These are phyloP conservation scores for Nothophaeocryptopus gaeumannii DNA, from an alignment of 2,329 filamentous ascomycete species.

Conservation along the genomic window DNA sequence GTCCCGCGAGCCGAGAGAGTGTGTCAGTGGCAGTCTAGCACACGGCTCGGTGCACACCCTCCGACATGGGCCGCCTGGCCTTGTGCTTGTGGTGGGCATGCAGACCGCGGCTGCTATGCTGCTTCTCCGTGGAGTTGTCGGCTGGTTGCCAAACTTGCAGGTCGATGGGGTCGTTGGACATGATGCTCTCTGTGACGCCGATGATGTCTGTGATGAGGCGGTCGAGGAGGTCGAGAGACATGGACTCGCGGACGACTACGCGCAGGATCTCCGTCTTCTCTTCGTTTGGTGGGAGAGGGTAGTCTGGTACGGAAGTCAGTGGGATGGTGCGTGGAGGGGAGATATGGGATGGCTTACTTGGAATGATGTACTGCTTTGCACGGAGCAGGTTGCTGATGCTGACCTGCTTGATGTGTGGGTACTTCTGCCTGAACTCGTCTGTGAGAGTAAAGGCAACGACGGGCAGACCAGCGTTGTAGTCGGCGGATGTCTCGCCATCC, in stretches of 20 bases:
- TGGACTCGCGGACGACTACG: slow-evolving; percentile 65
- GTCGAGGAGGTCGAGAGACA: slow-evolving; percentile 67
- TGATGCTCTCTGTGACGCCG: slow-evolving; percentile 59
- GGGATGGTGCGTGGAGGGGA: background rate
- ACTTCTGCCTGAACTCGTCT: slow-evolving; percentile 60
- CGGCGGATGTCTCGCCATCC: slow-evolving; percentile 53
- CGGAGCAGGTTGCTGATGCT: slow-evolving; percentile 61
- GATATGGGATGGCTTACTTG: slow-evolving; percentile 45
- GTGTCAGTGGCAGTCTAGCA: slow-evolving; percentile 36
- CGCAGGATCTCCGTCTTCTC: slow-evolving; percentile 63
- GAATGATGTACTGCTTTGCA: slow-evolving; percentile 68
- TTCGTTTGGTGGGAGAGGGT: slow-evolving; percentile 62
- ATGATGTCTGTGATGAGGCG: slow-evolving; percentile 61
- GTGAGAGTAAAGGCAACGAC: slow-evolving; percentile 66
- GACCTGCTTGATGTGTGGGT: slow-evolving; percentile 63
- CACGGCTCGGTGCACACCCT: slow-evolving; percentile 50
- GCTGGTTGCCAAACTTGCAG: slow-evolving; percentile 49
- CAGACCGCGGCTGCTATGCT: slow-evolving; percentile 38
- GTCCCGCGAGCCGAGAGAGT: too few relatives aligned
- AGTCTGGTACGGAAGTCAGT: slow-evolving; percentile 46
- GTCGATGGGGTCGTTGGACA: slow-evolving; percentile 54
- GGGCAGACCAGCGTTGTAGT: slow-evolving; percentile 63
- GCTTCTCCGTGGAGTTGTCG: slow-evolving; percentile 42
- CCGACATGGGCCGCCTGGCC: slow-evolving; percentile 44
- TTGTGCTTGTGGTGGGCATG: slow-evolving; percentile 44